Conservation (phyloP, 1,139 yeast genomes). For the Magnusiomyces magnusii region DNA sequence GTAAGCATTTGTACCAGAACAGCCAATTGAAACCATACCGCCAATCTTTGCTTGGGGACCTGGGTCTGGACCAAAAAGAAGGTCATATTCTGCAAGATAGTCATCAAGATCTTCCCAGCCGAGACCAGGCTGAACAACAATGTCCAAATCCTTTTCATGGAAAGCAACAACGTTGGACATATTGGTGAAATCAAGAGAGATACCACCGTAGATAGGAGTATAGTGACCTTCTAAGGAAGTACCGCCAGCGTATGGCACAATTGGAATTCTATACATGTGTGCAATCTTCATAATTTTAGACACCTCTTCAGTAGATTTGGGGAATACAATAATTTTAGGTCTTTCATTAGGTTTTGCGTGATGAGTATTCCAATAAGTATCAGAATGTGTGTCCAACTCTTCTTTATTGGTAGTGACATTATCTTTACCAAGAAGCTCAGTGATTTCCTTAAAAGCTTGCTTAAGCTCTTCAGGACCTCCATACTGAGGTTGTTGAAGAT, state of each 20-base stretch:
- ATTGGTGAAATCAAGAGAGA: slow-evolving; percentile 46
- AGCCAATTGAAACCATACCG: slow-evolving; percentile 61
- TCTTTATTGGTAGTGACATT: slow-evolving; percentile 35
- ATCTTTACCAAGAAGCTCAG: slow-evolving; percentile 39
- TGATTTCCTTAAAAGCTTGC: slow-evolving; percentile 41
- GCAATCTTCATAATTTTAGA: slow-evolving; percentile 53
- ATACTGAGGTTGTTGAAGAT: slow-evolving; percentile 29
- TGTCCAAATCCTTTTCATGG: slow-evolving; percentile 52
- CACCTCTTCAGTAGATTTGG: slow-evolving; percentile 57
- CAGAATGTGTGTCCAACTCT: slow-evolving; percentile 46
- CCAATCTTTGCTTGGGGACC: slow-evolving; percentile 70
- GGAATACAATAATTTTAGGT: slow-evolving; percentile 57
- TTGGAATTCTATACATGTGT: slow-evolving; percentile 54
- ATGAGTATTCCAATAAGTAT: slow-evolving; percentile 57
- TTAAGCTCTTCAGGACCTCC: slow-evolving; percentile 38
- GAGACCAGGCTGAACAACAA: slow-evolving; percentile 62
- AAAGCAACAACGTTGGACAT: slow-evolving; percentile 48
- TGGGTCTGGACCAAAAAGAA: slow-evolving; percentile 66
- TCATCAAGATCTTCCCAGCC: slow-evolving; percentile 62
- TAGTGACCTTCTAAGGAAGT: slow-evolving; percentile 79
- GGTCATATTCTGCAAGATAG: slow-evolving; percentile 37
- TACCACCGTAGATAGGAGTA: slow-evolving; percentile 63
- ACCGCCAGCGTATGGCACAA: slow-evolving; percentile 71
- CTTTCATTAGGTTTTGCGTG: slow-evolving; percentile 47
- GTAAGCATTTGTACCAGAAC: slow-evolving; percentile 66